phyloP scores from a whole-genome alignment of 2,329 filamentous ascomycete species.

The Hymenoscyphus repandus region DNA sequence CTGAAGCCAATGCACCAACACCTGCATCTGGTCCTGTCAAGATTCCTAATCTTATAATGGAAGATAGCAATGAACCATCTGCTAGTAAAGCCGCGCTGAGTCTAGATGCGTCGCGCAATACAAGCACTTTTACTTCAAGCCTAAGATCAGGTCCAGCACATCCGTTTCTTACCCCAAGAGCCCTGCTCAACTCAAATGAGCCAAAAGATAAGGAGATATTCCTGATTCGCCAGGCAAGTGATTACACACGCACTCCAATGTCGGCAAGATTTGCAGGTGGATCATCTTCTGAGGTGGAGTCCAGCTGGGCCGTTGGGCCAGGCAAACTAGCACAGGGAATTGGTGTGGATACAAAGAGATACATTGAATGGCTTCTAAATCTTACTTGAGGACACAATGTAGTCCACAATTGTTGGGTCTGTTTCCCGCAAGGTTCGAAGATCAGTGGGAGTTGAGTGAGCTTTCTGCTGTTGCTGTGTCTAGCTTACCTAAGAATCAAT shows the following conservation, averaged over 20 bases:
- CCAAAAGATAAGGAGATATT: constrained; percentile 52
- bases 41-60: constrained; percentile 9
- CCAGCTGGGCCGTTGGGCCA: constrained; percentile 49
- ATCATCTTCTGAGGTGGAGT: constrained; percentile 32
- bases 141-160: constrained; percentile 25
- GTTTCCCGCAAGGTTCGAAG: too few relatives aligned
- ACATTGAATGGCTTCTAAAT: constrained; percentile 67
- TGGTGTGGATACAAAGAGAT: constrained; percentile 69
- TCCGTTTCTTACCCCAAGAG: constrained; percentile 22
- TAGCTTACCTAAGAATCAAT: too few relatives aligned
- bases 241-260: constrained; percentile 34
- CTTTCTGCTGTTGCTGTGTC: too few relatives aligned
- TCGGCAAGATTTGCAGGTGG: constrained; percentile 16
- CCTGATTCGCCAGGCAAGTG: constrained; percentile 54
- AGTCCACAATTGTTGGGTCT: too few relatives aligned
- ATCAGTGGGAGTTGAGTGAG: too few relatives aligned
- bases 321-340: constrained; percentile 65
- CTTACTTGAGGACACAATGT: constrained; percentile 32
- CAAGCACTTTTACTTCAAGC: constrained; percentile 17
- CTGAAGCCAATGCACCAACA: constrained; percentile 25
- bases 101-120: constrained; percentile 3
- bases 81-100: neutral
- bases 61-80: constrained; percentile 8
- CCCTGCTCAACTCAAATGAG: neutral
- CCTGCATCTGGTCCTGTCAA: constrained; percentile 3